Base-by-base conservation (phyloP, 202 grass and related monocot genomes). In the Setaria viridis region DNA sequence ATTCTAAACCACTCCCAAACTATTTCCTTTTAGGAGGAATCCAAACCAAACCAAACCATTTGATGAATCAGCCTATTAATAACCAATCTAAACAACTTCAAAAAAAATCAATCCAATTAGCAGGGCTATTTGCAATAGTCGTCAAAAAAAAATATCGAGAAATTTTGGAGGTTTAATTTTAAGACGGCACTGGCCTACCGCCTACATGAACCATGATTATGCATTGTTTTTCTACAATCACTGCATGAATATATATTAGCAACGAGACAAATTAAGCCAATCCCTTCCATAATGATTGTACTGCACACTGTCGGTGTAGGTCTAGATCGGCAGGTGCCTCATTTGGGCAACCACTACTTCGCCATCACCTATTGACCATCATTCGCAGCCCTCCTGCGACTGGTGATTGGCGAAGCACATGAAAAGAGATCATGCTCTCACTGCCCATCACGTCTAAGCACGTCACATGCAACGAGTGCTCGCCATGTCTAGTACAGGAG, bases 361-460 rank as follows among this genome's bases (percentile, higher is more conserved):
- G 77, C 60, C 77, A 80, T 66, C 17, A 39, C 62, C 29, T 37
- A 34, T 64, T 50, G 46, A 66, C 59, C 77, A 80, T 66, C 29
- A 33, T 17, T 13, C 30, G 5, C 13, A 50, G 43, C 77, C 60
- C 14, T 49, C 58, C 8, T 34, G 60, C 45, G 29, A n/a, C 45
- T 46, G 41, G 55, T 43, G 37, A 60, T 42, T 14, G 15, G 49
- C 7, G 15, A 50, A 54, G 45, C 46, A 7, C 60, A 51, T 21
- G 30, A 65, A 29, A 51, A 65, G 56, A 49, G 29, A 66, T 65
- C 59, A 46, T 66, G 60, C 49, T 13, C 16, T 21, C 48, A 74
- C 51, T 74, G 30, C 49, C 60, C 59, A 65, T 65, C 60, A 80
- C 16, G 43, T 80, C 77, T 49, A 80, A n/a, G 77, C 62, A 51